A percentile compares a stretch with the other conserved stretches of the same genome.
Conservation (phyloP, 371 early-diverging fungal genomes). For the Mucor ambiguus region DNA sequence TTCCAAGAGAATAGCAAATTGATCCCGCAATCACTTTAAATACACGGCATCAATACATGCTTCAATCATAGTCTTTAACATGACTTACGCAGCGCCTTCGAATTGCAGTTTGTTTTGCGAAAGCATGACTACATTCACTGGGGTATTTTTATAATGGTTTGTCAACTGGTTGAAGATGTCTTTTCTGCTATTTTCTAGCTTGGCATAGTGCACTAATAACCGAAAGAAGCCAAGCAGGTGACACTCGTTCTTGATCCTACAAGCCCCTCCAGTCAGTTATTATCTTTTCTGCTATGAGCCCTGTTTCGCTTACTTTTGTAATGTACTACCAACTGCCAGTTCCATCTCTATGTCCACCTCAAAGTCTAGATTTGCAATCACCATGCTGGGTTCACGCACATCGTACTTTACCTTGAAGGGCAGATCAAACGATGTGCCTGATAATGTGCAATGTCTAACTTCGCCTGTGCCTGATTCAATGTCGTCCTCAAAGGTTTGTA, state of each 20-base stretch:
- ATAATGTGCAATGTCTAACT: conserved; percentile 34
- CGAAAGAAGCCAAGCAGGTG: conserved; percentile 39
- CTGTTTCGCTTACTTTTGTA: conserved; percentile 26
- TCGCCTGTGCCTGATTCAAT: conserved; percentile 11
- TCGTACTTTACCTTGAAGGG: conserved; percentile 30
- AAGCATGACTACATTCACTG: conserved; percentile 15
- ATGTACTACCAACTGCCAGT: conserved; percentile 26
- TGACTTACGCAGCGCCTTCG: conserved; percentile 20
- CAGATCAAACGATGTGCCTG: conserved; percentile 23
- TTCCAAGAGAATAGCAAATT: conserved; percentile 26
- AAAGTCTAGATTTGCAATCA: conserved; percentile 24
- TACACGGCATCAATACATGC: not conserved
- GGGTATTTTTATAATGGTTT: not conserved
- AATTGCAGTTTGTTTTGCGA: conserved; percentile 26
- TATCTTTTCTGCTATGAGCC: too few species aligned
- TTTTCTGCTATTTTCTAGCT: conserved; percentile 24
- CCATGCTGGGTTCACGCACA: conserved; percentile 26
- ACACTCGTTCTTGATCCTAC: conserved; percentile 34
- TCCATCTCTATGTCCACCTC: conserved; percentile 36
- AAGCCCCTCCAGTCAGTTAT: not conserved
- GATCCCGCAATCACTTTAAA: conserved; percentile 8
- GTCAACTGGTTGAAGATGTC: conserved; percentile 20
- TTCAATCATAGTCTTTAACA: not conserved
- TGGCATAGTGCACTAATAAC: conserved; percentile 30
- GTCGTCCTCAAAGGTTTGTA: not conserved